phyloP scores from a whole-genome alignment of 805 yeast species.

The Metschnikowia cerradonensis region DNA sequence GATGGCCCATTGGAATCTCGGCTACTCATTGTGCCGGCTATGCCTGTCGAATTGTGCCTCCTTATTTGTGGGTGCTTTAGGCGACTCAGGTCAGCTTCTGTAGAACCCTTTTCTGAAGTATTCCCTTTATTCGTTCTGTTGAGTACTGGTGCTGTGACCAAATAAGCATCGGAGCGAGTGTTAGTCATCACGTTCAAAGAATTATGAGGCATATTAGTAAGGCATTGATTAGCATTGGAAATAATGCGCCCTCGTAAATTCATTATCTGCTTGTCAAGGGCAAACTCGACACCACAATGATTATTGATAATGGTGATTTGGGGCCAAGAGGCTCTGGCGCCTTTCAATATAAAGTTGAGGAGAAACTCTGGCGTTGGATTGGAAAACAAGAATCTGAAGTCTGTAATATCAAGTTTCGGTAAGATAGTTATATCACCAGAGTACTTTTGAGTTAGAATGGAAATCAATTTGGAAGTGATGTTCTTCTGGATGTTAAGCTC shows the following conservation, averaged over 20 bases:
- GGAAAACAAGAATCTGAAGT: constrained; percentile 58
- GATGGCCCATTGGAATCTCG: neutral
- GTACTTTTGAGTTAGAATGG: constrained; percentile 80
- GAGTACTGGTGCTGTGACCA: constrained; percentile 14
- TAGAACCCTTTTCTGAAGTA: neutral
- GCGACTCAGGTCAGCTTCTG: neutral
- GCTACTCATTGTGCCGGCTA: neutral
- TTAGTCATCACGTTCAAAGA: neutral
- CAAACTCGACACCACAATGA: constrained; percentile 87
- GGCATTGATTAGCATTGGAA: constrained; percentile 21
- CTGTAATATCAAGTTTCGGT: constrained; percentile 64
- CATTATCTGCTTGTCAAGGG: constrained; percentile 77
- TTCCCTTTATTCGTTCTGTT: neutral
- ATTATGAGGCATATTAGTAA: constrained; percentile 7
- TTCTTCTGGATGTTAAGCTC: constrained; percentile 78
- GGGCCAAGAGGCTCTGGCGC: constrained; percentile 94
- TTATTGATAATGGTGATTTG: constrained; percentile 79
- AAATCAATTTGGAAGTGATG: constrained; percentile 64
- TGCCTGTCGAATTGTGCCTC: constrained; percentile 22
- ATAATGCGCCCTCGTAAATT: constrained; percentile 59
- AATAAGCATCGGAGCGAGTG: constrained; percentile 9
- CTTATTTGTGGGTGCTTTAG: constrained; percentile 19
- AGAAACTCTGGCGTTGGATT: constrained; percentile 83
- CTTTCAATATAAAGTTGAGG: constrained; percentile 66
- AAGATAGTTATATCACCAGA: constrained; percentile 92